A percentile compares a stretch with the other conserved stretches of the same genome.
Conservation (phyloP, 2,329 filamentous ascomycete genomes). For the Pyrenophora teres region DNA sequence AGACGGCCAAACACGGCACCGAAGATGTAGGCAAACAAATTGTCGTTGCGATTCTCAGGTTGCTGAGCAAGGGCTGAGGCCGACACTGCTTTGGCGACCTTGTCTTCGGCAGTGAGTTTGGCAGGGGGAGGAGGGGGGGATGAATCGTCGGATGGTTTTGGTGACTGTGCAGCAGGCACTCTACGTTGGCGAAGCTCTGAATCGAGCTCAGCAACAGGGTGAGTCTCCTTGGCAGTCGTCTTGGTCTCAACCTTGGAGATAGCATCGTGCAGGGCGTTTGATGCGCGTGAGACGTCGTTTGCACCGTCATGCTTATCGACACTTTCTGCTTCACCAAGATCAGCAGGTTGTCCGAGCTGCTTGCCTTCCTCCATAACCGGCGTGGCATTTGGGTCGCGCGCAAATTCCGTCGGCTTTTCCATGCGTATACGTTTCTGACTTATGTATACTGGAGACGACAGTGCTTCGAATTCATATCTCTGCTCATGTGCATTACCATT, state of each 20-base stretch:
- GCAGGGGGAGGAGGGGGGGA: not conserved
- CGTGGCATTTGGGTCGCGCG: constrained; percentile 20
- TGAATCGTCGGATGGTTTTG: constrained; percentile 1
- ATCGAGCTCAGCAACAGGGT: constrained; percentile 4
- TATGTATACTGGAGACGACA: constrained; percentile 28
- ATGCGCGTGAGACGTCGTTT: constrained; percentile 12
- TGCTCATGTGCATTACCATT: not conserved
- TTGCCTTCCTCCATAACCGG: constrained; percentile 20
- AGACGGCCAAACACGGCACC: constrained; percentile 16
- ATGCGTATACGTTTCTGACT: constrained; percentile 6
- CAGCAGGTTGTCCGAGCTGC: constrained; percentile 12
- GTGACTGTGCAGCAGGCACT: constrained; percentile 6
- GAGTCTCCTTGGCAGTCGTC: not conserved
- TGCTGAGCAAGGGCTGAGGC: constrained; percentile 1
- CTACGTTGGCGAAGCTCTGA: constrained; percentile 23
- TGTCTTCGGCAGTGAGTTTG: constrained; percentile 1
- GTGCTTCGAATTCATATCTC: constrained; percentile 16
- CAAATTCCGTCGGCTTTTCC: constrained; percentile 7
- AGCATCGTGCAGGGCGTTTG: constrained; percentile 16
- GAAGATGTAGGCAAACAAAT: constrained; percentile 13
- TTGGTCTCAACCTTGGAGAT: constrained; percentile 18
- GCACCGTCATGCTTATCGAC: constrained; percentile 23
- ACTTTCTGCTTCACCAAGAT: constrained; percentile 20
- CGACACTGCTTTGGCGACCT: not conserved
- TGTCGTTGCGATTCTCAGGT: constrained; percentile 9